Evolutionary conservation across 179 eudicot genomes (phyloP).

Genomic region (Nepenthes alata): DNA sequence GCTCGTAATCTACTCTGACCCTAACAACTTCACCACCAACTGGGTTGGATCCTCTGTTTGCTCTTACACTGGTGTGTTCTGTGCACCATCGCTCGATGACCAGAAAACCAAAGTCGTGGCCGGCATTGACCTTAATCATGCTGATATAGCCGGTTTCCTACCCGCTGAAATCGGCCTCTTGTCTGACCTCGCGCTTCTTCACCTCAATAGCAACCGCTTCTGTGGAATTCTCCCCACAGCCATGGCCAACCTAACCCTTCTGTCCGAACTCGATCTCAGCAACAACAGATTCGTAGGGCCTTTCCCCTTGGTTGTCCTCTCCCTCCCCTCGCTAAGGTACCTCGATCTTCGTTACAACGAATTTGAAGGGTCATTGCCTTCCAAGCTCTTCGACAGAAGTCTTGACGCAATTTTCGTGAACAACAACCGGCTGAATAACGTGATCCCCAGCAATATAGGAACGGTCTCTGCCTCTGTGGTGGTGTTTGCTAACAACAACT

Average conservation of each 20-base stretch:
- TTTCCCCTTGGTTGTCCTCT: slow-evolving; percentile 31
- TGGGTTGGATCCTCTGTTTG: slow-evolving; percentile 43
- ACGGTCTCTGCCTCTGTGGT: slow-evolving; percentile 21
- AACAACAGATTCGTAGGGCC: slow-evolving; percentile 31
- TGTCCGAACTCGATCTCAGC: slow-evolving; percentile 42
- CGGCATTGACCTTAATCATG: slow-evolving; percentile 41
- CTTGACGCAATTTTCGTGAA: slow-evolving; percentile 35
- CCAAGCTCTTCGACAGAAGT: slow-evolving; percentile 23
- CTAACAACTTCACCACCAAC: slow-evolving; percentile 19
- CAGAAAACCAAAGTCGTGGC: slow-evolving; percentile 24
- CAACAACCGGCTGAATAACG: slow-evolving; percentile 22
- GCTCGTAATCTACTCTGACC: slow-evolving; percentile 33
- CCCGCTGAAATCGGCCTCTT: slow-evolving; percentile 46
- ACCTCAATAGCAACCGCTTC: slow-evolving; percentile 43
- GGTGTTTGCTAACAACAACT: slow-evolving; percentile 29
- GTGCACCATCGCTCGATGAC: slow-evolving; percentile 23
- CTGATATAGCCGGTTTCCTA: slow-evolving; percentile 34
- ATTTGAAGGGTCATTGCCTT: slow-evolving; percentile 38
- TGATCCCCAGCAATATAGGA: slow-evolving; percentile 26
- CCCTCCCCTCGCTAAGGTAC: slow-evolving; percentile 24
- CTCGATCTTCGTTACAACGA: slow-evolving; percentile 46
- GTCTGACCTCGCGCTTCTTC: slow-evolving; percentile 34
- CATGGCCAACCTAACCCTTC: slow-evolving; percentile 20
- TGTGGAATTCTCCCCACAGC: slow-evolving; percentile 36
- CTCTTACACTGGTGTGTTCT: slow-evolving; percentile 39